phyloP scores from a whole-genome alignment of 768 basidiomycete species.

The Termitomyces sp. region DNA sequence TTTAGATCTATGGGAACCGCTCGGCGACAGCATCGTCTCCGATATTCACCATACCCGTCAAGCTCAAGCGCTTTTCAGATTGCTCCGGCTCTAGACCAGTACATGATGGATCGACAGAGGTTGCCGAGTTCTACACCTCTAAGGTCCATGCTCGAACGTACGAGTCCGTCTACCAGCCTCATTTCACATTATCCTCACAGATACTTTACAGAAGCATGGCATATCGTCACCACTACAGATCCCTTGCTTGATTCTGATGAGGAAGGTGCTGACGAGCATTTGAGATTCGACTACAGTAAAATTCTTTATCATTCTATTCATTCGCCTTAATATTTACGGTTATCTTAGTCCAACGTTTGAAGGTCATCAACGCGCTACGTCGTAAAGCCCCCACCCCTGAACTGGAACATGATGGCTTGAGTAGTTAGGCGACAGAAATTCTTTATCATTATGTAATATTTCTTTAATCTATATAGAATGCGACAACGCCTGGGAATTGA shows the following conservation, averaged over 20 bases:
- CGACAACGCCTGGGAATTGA: too few relatives aligned
- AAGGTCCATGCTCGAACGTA: constrained; percentile 65
- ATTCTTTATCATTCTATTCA: constrained; percentile 1
- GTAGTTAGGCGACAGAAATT: background rate
- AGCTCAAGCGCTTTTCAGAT: constrained; percentile 7
- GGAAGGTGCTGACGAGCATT: constrained; percentile 58
- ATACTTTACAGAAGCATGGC: constrained; percentile 60
- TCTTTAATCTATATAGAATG: too few relatives aligned
- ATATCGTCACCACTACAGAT: constrained; percentile 49
- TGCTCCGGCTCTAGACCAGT: constrained; percentile 2
- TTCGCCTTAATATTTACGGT: constrained; percentile 4
- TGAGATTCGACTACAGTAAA: constrained; percentile 62
- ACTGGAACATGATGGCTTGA: constrained; percentile 18
- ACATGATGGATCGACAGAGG: constrained; percentile 12
- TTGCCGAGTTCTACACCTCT: constrained; percentile 20
- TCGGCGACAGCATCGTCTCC: constrained; percentile 16
- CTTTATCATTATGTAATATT: constrained; percentile 15
- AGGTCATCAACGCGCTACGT: constrained; percentile 53
- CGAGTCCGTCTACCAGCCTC: constrained; percentile 15
- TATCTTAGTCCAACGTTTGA: constrained; percentile 49
- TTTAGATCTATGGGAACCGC: background rate
- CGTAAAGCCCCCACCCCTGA: constrained; percentile 56
- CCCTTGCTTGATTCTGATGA: constrained; percentile 76
- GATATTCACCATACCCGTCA: constrained; percentile 30
- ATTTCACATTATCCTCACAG: background rate